A percentile compares a stretch with the other conserved stretches of the same genome.
Evolutionary conservation across 164 flowering plant species (phyloP).

Genomic region (Stephania yunnanensis): DNA sequence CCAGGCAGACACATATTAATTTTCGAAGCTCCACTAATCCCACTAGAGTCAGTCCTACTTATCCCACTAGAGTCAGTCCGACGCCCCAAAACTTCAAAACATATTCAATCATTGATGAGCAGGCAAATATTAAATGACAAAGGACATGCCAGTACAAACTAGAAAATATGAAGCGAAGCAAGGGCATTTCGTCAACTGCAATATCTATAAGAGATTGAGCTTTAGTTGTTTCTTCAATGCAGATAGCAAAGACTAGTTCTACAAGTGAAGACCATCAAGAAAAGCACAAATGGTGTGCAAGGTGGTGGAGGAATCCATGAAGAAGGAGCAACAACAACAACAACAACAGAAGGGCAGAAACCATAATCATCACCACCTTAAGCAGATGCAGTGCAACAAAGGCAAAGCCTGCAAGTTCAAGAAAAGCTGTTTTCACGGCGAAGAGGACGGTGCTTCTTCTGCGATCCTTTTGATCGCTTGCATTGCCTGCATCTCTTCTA

Average conservation of each 20-base stretch:
- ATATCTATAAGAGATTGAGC: neutral
- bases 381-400: conserved; percentile 50
- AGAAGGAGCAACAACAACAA: conserved; percentile 25
- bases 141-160: neutral
- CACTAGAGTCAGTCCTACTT: too few species aligned
- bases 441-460: conserved; percentile 73
- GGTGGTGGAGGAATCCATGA: conserved; percentile 41
- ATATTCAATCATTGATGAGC: too few species aligned
- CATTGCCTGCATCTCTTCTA: conserved; percentile 53
- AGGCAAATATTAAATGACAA: neutral
- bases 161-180: neutral
- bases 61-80: too few species aligned
- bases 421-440: conserved; percentile 56
- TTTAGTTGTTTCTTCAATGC: neutral
- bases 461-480: conserved; percentile 82
- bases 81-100: too few species aligned
- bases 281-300: conserved; percentile 43
- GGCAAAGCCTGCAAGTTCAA: conserved; percentile 62
- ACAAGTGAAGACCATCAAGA: neutral
- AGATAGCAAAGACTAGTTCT: too few species aligned
- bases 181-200: neutral
- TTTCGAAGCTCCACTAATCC: too few species aligned
- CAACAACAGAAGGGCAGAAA: conserved; percentile 15
- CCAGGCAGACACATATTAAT: too few species aligned
- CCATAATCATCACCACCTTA: conserved; percentile 8